These are phyloP conservation scores for Prunus mongolica DNA, from an alignment of 306 rosid species.

Conservation along the genomic window DNA sequence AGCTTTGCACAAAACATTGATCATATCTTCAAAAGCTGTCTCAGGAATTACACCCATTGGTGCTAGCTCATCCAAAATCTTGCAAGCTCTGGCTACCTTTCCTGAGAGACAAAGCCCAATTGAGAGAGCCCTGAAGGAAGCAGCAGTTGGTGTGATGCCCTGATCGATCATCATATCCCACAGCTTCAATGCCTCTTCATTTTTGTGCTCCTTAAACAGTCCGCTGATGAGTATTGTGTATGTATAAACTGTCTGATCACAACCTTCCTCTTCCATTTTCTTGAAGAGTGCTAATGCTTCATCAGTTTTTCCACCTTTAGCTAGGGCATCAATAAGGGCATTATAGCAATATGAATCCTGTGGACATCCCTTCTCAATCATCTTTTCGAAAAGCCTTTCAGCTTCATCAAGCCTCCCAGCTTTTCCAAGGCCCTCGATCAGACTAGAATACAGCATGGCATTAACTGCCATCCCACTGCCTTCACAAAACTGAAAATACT, in stretches of 20 bases:
- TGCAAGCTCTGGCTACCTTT: constrained; percentile 85
- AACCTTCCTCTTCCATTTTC: constrained; percentile 74
- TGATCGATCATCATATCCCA: constrained; percentile 86
- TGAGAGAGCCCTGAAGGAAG: constrained; percentile 81
- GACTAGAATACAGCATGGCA: constrained; percentile 71
- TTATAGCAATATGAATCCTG: constrained; percentile 76
- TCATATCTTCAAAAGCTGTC: constrained; percentile 79
- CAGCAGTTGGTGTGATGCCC: constrained; percentile 75
- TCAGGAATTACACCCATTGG: constrained; percentile 81
- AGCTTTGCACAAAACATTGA: constrained; percentile 67
- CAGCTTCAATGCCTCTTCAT: constrained; percentile 71
- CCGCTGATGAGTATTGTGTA: constrained; percentile 70
- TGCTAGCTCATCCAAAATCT: constrained; percentile 81
- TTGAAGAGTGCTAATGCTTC: constrained; percentile 53
- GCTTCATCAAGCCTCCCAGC: constrained; percentile 81
- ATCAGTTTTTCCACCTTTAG: constrained; percentile 62
- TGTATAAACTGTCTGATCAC: constrained; percentile 76
- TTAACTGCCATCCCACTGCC: constrained; percentile 48
- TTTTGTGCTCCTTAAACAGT: constrained; percentile 63
- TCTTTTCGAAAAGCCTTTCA: constrained; percentile 64
- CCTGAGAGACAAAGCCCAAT: constrained; percentile 80
- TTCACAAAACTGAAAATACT: constrained; percentile 47
- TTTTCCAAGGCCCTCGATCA: constrained; percentile 86
- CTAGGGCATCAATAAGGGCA: constrained; percentile 64
- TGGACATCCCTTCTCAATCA: constrained; percentile 55